phyloP scores from a whole-genome alignment of 2,329 filamentous ascomycete species.

The Cytospora leucostoma region DNA sequence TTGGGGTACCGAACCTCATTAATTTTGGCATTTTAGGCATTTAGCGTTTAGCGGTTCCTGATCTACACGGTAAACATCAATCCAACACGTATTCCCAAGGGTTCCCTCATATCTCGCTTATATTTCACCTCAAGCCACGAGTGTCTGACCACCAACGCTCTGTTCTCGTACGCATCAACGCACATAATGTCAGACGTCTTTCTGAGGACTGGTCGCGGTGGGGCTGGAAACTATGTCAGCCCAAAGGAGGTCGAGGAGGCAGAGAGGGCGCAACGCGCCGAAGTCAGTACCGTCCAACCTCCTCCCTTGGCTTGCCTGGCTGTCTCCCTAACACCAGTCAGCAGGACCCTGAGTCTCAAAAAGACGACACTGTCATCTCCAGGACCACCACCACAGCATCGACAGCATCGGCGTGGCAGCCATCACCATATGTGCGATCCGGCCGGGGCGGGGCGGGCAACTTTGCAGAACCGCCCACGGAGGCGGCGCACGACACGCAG shows the following conservation, averaged over 20 bases:
- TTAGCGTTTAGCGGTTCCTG: background rate
- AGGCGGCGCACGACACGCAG: constrained; percentile 38
- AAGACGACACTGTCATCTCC: background rate
- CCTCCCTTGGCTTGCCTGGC: background rate
- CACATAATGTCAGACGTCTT: constrained; percentile 45
- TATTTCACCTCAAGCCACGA: constrained; percentile 28
- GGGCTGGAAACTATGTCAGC: constrained; percentile 63
- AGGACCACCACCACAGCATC: background rate
- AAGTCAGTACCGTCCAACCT: constrained; percentile 18
- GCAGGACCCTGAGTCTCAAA: constrained; percentile 45
- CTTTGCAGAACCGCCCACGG: constrained; percentile 46
- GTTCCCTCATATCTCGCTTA: background rate
- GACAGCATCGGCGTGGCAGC: constrained; percentile 15
- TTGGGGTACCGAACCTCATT: background rate
- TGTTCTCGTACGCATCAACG: background rate
- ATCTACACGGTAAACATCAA: background rate
- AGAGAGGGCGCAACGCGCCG: constrained; percentile 33
- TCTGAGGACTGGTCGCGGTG: constrained; percentile 59
- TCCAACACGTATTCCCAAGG: background rate
- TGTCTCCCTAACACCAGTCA: background rate
- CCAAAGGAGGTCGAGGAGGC: constrained; percentile 53
- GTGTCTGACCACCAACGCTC: constrained; percentile 28
- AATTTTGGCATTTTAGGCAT: background rate
- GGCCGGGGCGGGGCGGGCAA: constrained; percentile 67
- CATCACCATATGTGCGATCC: constrained; percentile 42